These are phyloP conservation scores for Reutealis trisperma DNA, from an alignment of 345 rosid species.

Conservation along the genomic window DNA sequence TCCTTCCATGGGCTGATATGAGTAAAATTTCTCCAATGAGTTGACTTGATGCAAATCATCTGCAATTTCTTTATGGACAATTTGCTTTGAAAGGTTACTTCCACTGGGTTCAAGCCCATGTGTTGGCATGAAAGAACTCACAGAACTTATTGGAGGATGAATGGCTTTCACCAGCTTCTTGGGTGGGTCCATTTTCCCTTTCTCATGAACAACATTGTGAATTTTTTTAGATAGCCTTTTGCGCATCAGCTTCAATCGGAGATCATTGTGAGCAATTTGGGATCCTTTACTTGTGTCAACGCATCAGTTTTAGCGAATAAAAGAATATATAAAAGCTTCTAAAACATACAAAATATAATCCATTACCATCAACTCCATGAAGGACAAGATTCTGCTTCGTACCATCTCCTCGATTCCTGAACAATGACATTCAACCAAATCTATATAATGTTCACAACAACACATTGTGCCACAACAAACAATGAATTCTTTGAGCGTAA, in stretches of 20 bases:
- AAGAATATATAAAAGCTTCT: neutral
- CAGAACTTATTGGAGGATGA: slow-evolving; percentile 17
- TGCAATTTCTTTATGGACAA: slow-evolving; percentile 16
- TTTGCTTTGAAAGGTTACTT: slow-evolving; percentile 24
- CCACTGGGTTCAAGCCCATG: slow-evolving; percentile 21
- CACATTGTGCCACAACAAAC: neutral
- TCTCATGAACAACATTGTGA: slow-evolving; percentile 12
- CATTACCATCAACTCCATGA: slow-evolving; percentile 19
- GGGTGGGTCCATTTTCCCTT: neutral
- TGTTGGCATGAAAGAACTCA: slow-evolving; percentile 15
- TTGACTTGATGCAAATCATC: slow-evolving; percentile 21
- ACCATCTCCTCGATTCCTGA: slow-evolving; percentile 29
- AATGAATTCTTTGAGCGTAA: neutral
- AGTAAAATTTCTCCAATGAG: slow-evolving; percentile 21
- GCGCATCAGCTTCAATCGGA: slow-evolving; percentile 39
- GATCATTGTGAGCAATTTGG: slow-evolving; percentile 36
- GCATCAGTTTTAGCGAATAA: slow-evolving; percentile 15
- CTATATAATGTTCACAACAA: neutral
- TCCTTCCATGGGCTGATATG: slow-evolving; percentile 27
- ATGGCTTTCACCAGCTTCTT: slow-evolving; percentile 15
- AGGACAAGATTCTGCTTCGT: slow-evolving; percentile 17
- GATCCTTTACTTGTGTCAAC: slow-evolving; percentile 35
- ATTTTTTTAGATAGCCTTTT: slow-evolving; percentile 28
- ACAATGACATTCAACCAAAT: slow-evolving; percentile 1
- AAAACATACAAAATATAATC: slow-evolving; percentile 2